Base-by-base conservation (phyloP, 371 early-diverging fungal genomes). In the Mucor ambiguus region DNA sequence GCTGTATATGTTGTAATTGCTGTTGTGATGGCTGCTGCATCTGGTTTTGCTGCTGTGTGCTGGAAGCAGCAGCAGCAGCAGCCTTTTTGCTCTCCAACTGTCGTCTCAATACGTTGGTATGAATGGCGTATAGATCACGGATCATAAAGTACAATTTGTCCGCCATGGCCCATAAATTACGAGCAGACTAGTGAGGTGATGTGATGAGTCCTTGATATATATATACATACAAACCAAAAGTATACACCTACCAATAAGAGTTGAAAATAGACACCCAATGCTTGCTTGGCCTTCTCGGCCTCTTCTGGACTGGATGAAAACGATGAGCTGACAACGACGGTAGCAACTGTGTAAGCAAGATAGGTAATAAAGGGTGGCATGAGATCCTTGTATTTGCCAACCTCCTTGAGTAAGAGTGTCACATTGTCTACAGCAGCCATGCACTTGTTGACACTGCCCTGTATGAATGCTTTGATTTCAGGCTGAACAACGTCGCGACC, bases 71-170 rank as follows among this genome's bases (percentile, higher is more conserved):
- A 33, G 7, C 9, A 20, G n/a, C 22, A 32, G 10, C 16, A 18
- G 16, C 28, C 7, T 22, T 57, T 1, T 60, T 28, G 29, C 41
- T 35, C 12, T 61, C 58, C n/a, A 8, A 5, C 28, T 63, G 67
- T 24, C 41, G 58, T 55, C 58, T 41, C 18, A 71, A 10, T 12
- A 67, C 60, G 37, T 75, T 81, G 24, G 33, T 67, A 56, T 86
- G 86, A 44, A 86, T 82, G 1, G 85, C 79, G 60, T 85, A 85
- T 4, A 87, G 60, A 66, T 85, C 87, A n/a, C 85, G 85, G 16
- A 84, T 80, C 76, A 87, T 85, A 56, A 85, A 86, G 62, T 84
- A 86, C 22, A 86, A 72, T 55, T 84, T 84, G 62, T 87, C 88
- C 1, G 88, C 85, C 81, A 87, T 86, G 1, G 88, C 83, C 88